phyloP scores from a whole-genome alignment of 495 filamentous ascomycete genomes.

The Cudoniella acicularis region DNA sequence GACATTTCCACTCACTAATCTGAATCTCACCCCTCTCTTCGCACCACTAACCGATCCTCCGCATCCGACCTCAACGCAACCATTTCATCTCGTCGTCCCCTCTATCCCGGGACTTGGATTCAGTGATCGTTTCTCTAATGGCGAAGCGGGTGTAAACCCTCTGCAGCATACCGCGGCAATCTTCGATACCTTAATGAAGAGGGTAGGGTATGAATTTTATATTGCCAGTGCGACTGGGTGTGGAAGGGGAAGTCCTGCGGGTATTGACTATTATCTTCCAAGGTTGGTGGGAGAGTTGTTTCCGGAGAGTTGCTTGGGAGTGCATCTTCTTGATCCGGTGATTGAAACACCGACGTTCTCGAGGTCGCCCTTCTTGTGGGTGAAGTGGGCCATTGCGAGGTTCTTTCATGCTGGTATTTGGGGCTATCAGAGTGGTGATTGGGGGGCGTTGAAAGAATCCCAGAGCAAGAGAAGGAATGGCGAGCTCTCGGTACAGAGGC shows the following conservation, averaged over 20 bases:
- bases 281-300: conserved; percentile 51
- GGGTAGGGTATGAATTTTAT: conserved; percentile 64
- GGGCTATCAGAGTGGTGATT: conserved; percentile 40
- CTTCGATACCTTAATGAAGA: conserved; percentile 60
- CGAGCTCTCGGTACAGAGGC: not conserved
- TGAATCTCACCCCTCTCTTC: conserved; percentile 59
- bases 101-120: conserved; percentile 74
- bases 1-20: conserved; percentile 66
- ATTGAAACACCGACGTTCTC: conserved; percentile 30
- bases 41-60: conserved; percentile 48
- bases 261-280: conserved; percentile 53
- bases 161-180: conserved; percentile 53
- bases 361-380: conserved; percentile 35
- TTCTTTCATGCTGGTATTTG: conserved; percentile 35
- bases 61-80: conserved; percentile 37
- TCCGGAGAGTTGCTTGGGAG: conserved; percentile 51
- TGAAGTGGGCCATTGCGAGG: conserved; percentile 39
- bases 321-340: conserved; percentile 56
- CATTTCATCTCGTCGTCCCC: conserved; percentile 63
- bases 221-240: conserved; percentile 41
- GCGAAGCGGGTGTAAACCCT: conserved; percentile 11
- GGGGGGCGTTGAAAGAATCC: conserved; percentile 4
- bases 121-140: conserved; percentile 54
- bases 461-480: not conserved
- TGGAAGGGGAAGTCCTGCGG: conserved; percentile 31